Percentiles rank a stretch among this genome's conserved stretches.
These are phyloP conservation scores for Chalaropsis ovoidea DNA, from an alignment of 2,329 filamentous ascomycete genomes.

Conservation along the genomic window DNA sequence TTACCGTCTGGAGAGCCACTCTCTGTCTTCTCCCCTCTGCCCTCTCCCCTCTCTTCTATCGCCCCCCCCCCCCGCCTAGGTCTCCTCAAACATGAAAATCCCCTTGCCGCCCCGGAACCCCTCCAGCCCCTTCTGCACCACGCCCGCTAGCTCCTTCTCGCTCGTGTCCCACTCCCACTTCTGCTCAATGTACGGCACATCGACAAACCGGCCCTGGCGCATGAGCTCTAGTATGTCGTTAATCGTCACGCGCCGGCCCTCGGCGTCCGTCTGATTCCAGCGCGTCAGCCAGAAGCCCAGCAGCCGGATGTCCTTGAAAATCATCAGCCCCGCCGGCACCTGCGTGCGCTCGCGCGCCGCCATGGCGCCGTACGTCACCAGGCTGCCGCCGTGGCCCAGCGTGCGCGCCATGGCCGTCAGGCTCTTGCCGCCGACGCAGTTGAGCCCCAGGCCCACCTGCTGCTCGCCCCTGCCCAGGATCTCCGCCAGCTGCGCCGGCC, in stretches of 20 bases:
- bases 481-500: conserved; percentile 46
- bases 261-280: conserved; percentile 69
- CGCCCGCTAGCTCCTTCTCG: conserved; percentile 55
- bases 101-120: conserved; percentile 85
- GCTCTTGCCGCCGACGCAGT: conserved; percentile 86
- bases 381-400: conserved; percentile 55
- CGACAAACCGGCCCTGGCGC: conserved; percentile 64
- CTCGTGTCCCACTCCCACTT: conserved; percentile 76
- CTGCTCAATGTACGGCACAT: conserved; percentile 72
- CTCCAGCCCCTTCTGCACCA: conserved; percentile 71
- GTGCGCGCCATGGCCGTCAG: conserved; percentile 68
- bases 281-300: conserved; percentile 90
- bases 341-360: conserved; percentile 65
- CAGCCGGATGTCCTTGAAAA: conserved; percentile 86
- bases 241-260: conserved; percentile 69
- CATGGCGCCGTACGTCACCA: conserved; percentile 97
- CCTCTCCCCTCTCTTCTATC: not conserved
- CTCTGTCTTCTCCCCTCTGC: not conserved
- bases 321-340: conserved; percentile 72
- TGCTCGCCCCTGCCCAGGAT: conserved; percentile 63
- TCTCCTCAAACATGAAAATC: conserved; percentile 68
- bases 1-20: not conserved
- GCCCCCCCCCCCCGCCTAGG: conserved; percentile 32
- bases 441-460: conserved; percentile 66
- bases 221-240: conserved; percentile 71